Evolutionary conservation across 768 basidiomycete genomes (phyloP).

Genomic region (Auricularia sp.): DNA sequence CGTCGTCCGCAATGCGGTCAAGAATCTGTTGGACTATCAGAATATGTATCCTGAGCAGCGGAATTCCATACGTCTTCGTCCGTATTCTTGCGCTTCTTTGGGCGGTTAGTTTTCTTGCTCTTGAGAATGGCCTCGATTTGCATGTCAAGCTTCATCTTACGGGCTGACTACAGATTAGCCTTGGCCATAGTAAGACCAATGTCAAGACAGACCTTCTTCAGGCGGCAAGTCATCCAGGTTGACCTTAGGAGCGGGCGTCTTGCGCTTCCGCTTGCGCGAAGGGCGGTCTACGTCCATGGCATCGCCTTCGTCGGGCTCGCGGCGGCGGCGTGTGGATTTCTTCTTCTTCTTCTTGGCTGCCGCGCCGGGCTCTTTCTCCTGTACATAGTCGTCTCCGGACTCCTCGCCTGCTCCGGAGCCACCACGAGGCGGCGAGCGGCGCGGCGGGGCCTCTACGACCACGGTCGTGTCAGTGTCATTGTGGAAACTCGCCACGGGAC

Average conservation of each 20-base stretch:
- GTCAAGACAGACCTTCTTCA: slow-evolving; percentile 49
- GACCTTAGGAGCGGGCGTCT: slow-evolving; percentile 34
- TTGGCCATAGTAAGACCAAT: background rate
- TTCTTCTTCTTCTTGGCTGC: slow-evolving; percentile 16
- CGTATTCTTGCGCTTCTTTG: slow-evolving; percentile 58
- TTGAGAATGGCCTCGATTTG: slow-evolving; percentile 82
- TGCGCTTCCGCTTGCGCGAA: slow-evolving; percentile 46
- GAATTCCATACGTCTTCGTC: slow-evolving; percentile 49
- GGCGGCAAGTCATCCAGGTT: slow-evolving; percentile 62
- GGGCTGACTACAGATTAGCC: slow-evolving; percentile 36
- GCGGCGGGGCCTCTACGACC: background rate
- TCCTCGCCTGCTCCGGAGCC: slow-evolving; percentile 25
- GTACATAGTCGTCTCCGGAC: slow-evolving; percentile 46
- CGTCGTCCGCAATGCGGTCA: slow-evolving; percentile 81
- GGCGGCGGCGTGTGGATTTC: slow-evolving; percentile 18
- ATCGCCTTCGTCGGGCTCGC: slow-evolving; percentile 17
- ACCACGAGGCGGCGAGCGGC: slow-evolving; percentile 8
- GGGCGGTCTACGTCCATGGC: slow-evolving; percentile 25
- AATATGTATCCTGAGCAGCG: background rate
- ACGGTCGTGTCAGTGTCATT: too few relatives aligned
- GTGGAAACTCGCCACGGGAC: too few relatives aligned
- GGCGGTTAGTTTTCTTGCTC: slow-evolving; percentile 56
- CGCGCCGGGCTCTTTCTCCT: slow-evolving; percentile 13
- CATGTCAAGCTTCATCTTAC: slow-evolving; percentile 68
- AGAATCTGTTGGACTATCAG: slow-evolving; percentile 23